Evolutionary conservation across 2,329 filamentous ascomycete genomes (phyloP).

Genomic region (Mariannaea elegans): DNA sequence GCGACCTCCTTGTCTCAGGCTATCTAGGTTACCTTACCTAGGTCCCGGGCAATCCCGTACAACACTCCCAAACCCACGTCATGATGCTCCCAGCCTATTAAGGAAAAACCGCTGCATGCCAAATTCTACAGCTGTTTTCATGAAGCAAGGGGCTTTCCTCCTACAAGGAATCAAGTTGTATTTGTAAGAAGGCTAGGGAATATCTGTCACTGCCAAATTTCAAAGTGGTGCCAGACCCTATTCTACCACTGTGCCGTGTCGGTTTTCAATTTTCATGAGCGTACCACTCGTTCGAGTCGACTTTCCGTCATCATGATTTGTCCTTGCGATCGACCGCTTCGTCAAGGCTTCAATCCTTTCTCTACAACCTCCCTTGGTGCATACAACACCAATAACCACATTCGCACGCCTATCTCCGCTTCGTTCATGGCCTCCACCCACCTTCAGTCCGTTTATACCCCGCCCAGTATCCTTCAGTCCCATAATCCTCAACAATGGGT

Average conservation of each 20-base stretch:
- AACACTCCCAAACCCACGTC: no score
- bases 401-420: constrained; percentile 55
- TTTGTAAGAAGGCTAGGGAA: no score
- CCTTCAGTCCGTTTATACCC: constrained; percentile 63
- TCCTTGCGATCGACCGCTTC: constrained; percentile 59
- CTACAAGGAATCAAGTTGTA: no score
- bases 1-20: no score
- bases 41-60: no score
- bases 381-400: constrained; percentile 54
- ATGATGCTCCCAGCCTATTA: no score
- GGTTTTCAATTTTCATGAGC: constrained; percentile 19
- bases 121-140: no score
- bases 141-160: no score
- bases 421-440: constrained; percentile 63
- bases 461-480: constrained; percentile 68
- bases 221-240: constrained; percentile 18
- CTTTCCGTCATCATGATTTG: constrained; percentile 45
- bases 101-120: no score
- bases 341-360: constrained; percentile 66
- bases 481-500: constrained; percentile 75
- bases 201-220: constrained; percentile 8
- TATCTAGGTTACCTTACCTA: no score
- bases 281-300: constrained; percentile 18
- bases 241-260: constrained; percentile 10
- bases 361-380: constrained; percentile 59